phyloP scores from a whole-genome alignment of 1,284 basidiomycete genomes.

The Rhodofomes roseus region DNA sequence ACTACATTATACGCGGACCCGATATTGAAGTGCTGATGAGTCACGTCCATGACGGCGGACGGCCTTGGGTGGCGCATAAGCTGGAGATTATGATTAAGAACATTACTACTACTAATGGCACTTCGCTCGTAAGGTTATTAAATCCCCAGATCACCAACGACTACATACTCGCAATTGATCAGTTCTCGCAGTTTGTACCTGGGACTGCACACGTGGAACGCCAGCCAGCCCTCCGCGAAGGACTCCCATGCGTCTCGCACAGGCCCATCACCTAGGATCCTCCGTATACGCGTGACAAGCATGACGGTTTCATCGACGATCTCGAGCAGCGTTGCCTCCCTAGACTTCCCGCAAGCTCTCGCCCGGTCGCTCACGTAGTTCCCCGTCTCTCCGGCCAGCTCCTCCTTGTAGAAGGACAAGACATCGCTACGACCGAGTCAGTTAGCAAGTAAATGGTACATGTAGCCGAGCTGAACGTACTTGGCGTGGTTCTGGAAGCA shows the following conservation, averaged over 20 bases:
- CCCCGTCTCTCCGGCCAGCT: constrained; percentile 9
- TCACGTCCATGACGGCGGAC: no score
- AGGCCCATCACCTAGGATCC: constrained; percentile 12
- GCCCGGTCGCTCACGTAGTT: constrained; percentile 15
- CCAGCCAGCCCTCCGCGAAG: constrained; percentile 14
- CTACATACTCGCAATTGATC: constrained; percentile 2
- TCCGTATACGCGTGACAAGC: constrained; percentile 7
- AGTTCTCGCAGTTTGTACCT: constrained; percentile 5
- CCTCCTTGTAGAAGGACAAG: constrained; percentile 17
- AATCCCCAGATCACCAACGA: neutral
- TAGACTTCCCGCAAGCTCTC: constrained; percentile 5
- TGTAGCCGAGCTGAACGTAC: neutral
- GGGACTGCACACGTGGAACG: neutral
- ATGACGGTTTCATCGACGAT: constrained; percentile 11
- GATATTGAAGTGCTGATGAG: no score
- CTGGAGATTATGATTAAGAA: no score
- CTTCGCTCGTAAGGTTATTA: no score
- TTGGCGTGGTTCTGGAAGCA: constrained; percentile 12
- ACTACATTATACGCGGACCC: no score
- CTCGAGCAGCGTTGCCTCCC: constrained; percentile 5
- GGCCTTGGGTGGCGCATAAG: no score
- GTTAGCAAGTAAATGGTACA: neutral
- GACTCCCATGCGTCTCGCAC: constrained; percentile 14
- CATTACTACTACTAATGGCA: no score
- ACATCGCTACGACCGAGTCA: constrained; percentile 7